These are phyloP conservation scores for Trametopsis cervina DNA, from an alignment of 768 basidiomycete species.

Conservation along the genomic window DNA sequence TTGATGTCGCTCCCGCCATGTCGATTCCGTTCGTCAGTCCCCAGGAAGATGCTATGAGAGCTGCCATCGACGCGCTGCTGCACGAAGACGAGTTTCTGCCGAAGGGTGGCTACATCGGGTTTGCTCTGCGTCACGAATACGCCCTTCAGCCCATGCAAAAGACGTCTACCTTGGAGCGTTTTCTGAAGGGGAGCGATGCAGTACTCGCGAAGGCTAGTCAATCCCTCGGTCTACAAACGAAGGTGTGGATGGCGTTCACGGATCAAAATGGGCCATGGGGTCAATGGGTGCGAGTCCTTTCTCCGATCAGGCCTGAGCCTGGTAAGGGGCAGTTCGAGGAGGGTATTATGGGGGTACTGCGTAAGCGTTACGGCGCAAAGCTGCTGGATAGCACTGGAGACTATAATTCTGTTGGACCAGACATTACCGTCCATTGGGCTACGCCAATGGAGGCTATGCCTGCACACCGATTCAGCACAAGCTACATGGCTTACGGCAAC, in stretches of 20 bases:
- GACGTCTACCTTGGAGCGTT: neutral
- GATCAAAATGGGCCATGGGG: neutral
- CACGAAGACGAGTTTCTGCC: conserved; percentile 29
- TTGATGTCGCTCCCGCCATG: neutral
- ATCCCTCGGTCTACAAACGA: conserved; percentile 1
- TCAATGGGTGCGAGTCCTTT: neutral
- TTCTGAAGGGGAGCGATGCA: conserved; percentile 13
- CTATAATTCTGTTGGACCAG: neutral
- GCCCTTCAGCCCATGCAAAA: conserved; percentile 11
- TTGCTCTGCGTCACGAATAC: conserved; percentile 33
- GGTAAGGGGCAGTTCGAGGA: neutral
- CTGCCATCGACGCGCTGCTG: conserved; percentile 23
- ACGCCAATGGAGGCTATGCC: neutral
- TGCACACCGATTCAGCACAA: neutral
- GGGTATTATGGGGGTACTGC: too few relatives aligned
- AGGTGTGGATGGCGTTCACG: neutral
- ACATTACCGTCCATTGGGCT: conserved; percentile 10
- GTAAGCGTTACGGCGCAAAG: neutral
- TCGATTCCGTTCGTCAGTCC: neutral
- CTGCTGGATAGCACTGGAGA: neutral
- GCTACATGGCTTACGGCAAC: conserved; percentile 11
- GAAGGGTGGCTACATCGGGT: conserved; percentile 33
- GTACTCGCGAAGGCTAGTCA: neutral
- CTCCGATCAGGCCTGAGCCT: neutral
- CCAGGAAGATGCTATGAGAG: conserved; percentile 8